phyloP scores from a whole-genome alignment of 352 stramenopile species.

The Globisporangium canariense region DNA sequence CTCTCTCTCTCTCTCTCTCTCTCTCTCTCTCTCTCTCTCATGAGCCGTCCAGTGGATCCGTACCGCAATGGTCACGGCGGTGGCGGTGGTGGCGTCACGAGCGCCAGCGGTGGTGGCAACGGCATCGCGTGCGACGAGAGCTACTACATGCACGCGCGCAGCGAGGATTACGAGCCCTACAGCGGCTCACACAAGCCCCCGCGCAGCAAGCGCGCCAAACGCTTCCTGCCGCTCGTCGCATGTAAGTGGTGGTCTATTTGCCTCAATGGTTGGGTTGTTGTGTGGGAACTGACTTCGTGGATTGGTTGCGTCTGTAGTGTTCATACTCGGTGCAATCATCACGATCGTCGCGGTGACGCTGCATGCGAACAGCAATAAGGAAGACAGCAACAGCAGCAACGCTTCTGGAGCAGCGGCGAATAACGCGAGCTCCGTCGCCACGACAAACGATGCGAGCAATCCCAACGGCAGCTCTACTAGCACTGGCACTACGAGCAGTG shows the following conservation, averaged over 20 bases:
- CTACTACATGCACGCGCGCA: slow-evolving; percentile 23
- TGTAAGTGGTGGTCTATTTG: neutral
- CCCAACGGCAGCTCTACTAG: slow-evolving; percentile 10
- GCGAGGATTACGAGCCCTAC: slow-evolving; percentile 13
- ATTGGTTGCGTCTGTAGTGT: slow-evolving; percentile 15
- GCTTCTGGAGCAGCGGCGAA: neutral
- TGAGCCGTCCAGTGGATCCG: slow-evolving; percentile 2
- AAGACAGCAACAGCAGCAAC: slow-evolving; percentile 3
- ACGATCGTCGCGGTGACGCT: slow-evolving; percentile 34
- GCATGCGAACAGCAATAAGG: slow-evolving; percentile 22
- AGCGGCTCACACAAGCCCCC: slow-evolving; percentile 11
- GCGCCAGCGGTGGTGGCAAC: slow-evolving; percentile 5
- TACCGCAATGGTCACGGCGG: neutral
- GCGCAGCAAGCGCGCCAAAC: slow-evolving; percentile 8
- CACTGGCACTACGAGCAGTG: slow-evolving; percentile 12
- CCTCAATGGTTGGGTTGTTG: neutral
- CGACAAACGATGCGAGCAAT: neutral
- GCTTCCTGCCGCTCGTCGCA: slow-evolving; percentile 16
- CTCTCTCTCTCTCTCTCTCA: neutral
- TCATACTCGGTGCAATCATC: slow-evolving; percentile 36
- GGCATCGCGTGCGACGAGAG: slow-evolving; percentile 10
- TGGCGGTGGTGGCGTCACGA: slow-evolving; percentile 1
- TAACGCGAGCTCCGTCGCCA: neutral
- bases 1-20: neutral
- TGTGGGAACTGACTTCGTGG: neutral